Conservation (phyloP, 371 early-diverging fungal species). For the Lichtheimia ramosa region DNA sequence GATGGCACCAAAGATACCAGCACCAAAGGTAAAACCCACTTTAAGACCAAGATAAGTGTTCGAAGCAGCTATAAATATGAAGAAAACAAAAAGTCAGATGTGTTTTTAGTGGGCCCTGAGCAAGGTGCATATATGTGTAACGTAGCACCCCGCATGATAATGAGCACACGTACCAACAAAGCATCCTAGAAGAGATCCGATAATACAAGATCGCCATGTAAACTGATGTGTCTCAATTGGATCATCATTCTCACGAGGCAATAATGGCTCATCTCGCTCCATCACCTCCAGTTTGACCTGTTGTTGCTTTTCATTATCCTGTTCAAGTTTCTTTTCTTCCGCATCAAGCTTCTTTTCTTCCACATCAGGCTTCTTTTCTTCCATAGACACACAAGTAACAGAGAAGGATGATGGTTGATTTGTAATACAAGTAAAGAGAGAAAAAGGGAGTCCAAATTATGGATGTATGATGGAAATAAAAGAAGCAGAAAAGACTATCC, state of each 20-base stretch:
- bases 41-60: constrained; percentile 76
- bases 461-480: no score
- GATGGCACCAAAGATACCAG: constrained; percentile 70
- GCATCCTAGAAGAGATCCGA: constrained; percentile 59
- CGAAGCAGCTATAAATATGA: constrained; percentile 59
- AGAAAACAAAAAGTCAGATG: background rate
- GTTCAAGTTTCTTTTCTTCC: background rate
- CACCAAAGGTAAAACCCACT: constrained; percentile 75
- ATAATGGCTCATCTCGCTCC: no score
- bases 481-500: no score
- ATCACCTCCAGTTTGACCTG: no score
- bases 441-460: no score
- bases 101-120: background rate
- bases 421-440: no score
- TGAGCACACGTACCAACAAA: constrained; percentile 18
- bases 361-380: no score
- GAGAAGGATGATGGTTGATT: no score
- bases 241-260: background rate
- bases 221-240: constrained; percentile 17
- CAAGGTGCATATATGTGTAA: background rate
- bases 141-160: background rate
- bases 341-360: background rate
- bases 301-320: background rate
- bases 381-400: background rate
- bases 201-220: constrained; percentile 50